A percentile compares a stretch with the other conserved stretches of the same genome.
Evolutionary conservation across 176 grass and related monocot genomes (phyloP).

Genomic region (Coix lacrymajobi): DNA sequence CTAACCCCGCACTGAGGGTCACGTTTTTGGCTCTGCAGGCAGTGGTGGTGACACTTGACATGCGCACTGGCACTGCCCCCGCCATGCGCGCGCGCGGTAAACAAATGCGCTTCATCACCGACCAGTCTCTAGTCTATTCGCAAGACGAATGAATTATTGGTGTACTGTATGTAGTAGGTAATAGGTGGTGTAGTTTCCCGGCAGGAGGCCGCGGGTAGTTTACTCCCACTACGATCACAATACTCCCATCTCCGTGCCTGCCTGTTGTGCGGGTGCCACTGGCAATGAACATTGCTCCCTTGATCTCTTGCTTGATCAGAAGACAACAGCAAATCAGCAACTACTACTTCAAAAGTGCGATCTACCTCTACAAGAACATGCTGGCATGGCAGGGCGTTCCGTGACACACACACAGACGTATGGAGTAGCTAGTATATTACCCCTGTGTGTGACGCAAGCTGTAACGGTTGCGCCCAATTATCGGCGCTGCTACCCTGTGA

Average conservation of each 20-base stretch:
- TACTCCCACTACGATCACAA: background rate
- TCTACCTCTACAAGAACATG: background rate
- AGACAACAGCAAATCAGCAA: background rate
- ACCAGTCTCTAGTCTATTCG: constrained; percentile 14
- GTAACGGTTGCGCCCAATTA: constrained; percentile 6
- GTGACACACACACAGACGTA: background rate
- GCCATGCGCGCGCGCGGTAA: constrained; percentile 4
- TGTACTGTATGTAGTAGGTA: too few species aligned
- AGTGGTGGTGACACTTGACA: constrained; percentile 3
- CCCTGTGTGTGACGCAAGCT: background rate
- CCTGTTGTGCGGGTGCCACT: background rate
- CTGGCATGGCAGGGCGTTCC: background rate
- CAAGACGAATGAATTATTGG: constrained; percentile 2
- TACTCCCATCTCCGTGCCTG: background rate
- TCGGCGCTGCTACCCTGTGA: background rate
- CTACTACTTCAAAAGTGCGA: background rate
- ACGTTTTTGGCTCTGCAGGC: background rate
- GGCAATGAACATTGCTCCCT: background rate
- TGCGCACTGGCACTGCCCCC: too few species aligned
- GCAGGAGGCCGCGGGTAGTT: constrained; percentile 38
- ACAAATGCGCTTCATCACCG: constrained; percentile 18
- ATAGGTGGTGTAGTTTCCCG: constrained; percentile 44
- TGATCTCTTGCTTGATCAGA: background rate
- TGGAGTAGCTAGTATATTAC: too few species aligned
- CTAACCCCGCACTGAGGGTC: constrained; percentile 48